Conservation (phyloP, 116 monocot genomes). For the Trichopus zeylanicus region DNA sequence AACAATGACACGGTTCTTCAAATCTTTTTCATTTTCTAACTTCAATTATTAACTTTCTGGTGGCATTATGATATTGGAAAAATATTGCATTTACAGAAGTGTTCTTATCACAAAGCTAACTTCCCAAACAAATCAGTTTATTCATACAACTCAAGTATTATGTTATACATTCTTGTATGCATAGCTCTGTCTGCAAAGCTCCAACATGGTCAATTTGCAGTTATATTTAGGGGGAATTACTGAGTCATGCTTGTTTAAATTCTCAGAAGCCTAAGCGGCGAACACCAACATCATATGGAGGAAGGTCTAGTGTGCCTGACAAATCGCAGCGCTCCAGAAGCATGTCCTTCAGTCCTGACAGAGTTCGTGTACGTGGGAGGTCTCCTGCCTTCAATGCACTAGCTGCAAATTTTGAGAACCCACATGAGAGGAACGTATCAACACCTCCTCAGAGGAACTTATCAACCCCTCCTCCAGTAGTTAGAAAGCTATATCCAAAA, state of each 20-base stretch:
- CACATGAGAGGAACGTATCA: conserved; percentile 70
- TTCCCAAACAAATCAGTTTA: too few species aligned
- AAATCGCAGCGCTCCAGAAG: conserved; percentile 81
- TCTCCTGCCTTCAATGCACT: conserved; percentile 84
- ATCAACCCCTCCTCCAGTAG: conserved; percentile 84
- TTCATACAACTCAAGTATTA: too few species aligned
- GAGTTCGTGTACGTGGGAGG: conserved; percentile 66
- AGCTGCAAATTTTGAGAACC: conserved; percentile 85
- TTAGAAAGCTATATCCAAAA: conserved; percentile 62
- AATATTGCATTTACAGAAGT: too few species aligned
- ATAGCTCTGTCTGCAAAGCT: too few species aligned
- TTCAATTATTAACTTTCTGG: too few species aligned
- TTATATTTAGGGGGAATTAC: neutral
- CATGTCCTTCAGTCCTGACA: conserved; percentile 79
- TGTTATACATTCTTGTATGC: too few species aligned
- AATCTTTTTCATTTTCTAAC: too few species aligned
- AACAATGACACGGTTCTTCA: too few species aligned
- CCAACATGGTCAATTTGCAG: neutral
- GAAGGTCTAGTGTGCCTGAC: conserved; percentile 63
- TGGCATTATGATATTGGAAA: too few species aligned
- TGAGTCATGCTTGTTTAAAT: neutral
- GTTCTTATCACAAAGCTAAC: too few species aligned
- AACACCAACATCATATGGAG: conserved; percentile 33
- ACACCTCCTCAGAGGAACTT: conserved; percentile 86
- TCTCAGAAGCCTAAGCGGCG: conserved; percentile 65